Conservation (phyloP, 345 rosid genomes). For the Geranium brycei region DNA sequence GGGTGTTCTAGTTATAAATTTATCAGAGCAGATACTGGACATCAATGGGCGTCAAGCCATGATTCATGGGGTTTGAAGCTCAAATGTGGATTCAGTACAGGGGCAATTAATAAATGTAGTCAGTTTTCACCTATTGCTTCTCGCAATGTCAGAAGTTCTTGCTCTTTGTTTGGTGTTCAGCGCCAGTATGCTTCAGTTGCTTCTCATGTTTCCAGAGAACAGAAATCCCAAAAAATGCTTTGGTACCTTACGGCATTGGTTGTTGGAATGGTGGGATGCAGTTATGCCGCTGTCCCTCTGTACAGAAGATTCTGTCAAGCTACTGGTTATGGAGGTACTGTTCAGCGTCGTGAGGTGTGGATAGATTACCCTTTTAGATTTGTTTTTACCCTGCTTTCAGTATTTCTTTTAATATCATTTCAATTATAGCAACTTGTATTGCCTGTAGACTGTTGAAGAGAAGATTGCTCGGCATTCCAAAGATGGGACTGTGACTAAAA, state of each 20-base stretch:
- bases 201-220: conserved; percentile 13
- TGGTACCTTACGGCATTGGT: conserved; percentile 61
- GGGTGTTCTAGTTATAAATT: not conserved
- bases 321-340: conserved; percentile 89
- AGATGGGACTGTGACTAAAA: conserved; percentile 64
- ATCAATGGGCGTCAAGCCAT: too few relatives aligned
- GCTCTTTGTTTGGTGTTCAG: conserved; percentile 16
- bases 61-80: conserved; percentile 8
- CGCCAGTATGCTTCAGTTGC: conserved; percentile 35
- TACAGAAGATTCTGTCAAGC: conserved; percentile 91
- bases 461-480: conserved; percentile 73
- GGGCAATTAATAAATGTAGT: conserved; percentile 16
- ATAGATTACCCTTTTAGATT: conserved; percentile 4
- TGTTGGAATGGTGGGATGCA: conserved; percentile 76
- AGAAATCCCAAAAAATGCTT: conserved; percentile 59
- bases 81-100: conserved; percentile 17
- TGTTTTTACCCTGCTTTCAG: too few relatives aligned
- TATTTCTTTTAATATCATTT: conserved; percentile 2
- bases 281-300: conserved; percentile 84
- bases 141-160: conserved; percentile 12
- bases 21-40: not conserved
- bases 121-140: conserved; percentile 14
- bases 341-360: conserved; percentile 83
- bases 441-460: conserved; percentile 73
- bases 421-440: conserved; percentile 5